Percentiles rank a stretch among this genome's conserved stretches.
These are phyloP conservation scores for Penicillium capsulatum DNA, from an alignment of 2,329 filamentous ascomycete genomes.

Conservation along the genomic window DNA sequence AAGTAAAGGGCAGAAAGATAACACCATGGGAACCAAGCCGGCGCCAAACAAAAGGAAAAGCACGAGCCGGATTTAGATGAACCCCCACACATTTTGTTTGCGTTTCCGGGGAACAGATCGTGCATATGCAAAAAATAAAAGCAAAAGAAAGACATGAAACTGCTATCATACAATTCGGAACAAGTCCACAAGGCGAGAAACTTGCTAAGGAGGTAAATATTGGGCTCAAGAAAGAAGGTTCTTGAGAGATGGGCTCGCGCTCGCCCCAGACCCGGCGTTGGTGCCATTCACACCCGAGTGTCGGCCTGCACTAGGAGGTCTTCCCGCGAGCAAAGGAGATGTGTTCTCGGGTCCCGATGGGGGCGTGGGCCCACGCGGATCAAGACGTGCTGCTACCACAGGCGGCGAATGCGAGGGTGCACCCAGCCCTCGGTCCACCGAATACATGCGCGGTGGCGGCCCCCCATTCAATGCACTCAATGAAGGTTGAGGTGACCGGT, in stretches of 20 bases:
- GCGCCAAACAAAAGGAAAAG: not conserved
- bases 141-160: slow-evolving; percentile 6
- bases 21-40: slow-evolving; percentile 1
- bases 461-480: slow-evolving; percentile 36
- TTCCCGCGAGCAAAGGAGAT: slow-evolving; percentile 21
- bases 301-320: slow-evolving; percentile 26
- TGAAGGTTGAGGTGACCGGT: slow-evolving; percentile 36
- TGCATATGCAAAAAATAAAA: slow-evolving; percentile 6
- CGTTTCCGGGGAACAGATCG: slow-evolving; percentile 1
- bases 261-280: slow-evolving; percentile 54
- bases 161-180: slow-evolving; percentile 17
- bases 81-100: slow-evolving; percentile 5
- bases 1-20: slow-evolving; percentile 2
- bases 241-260: slow-evolving; percentile 69
- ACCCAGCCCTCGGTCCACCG: slow-evolving; percentile 35
- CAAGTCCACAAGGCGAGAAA: not conserved
- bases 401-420: slow-evolving; percentile 36
- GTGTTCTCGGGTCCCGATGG: slow-evolving; percentile 31
- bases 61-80: not conserved
- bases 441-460: slow-evolving; percentile 35
- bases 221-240: slow-evolving; percentile 62
- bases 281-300: slow-evolving; percentile 27
- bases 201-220: not conserved
- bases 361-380: slow-evolving; percentile 34
- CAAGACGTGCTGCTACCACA: slow-evolving; percentile 31